Percentiles rank a stretch among this genome's conserved stretches.
Evolutionary conservation across 2,329 filamentous ascomycete species (phyloP).

Genomic region (Pseudogymnoascus sp.): DNA sequence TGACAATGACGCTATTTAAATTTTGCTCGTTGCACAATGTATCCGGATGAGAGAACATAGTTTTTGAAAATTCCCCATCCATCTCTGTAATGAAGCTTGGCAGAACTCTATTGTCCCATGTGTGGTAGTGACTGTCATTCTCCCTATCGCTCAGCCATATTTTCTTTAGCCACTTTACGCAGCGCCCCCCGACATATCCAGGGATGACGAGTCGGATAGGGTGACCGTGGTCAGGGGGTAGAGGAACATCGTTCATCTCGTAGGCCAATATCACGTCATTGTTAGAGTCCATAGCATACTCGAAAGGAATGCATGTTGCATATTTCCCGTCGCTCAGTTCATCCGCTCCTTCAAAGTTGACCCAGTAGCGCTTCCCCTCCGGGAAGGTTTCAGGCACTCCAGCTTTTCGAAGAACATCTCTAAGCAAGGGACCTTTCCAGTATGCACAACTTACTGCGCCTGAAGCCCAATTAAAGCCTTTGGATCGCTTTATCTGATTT

Average conservation of each 20-base stretch:
- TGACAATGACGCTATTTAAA: slow-evolving; percentile 39
- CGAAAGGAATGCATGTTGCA: slow-evolving; percentile 38
- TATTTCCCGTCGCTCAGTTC: slow-evolving; percentile 39
- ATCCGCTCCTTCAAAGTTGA: slow-evolving; percentile 43
- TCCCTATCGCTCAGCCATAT: slow-evolving; percentile 36
- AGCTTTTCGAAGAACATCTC: slow-evolving; percentile 36
- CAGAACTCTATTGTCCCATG: slow-evolving; percentile 41
- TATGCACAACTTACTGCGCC: slow-evolving; percentile 40
- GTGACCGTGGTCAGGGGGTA: slow-evolving; percentile 39
- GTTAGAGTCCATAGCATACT: slow-evolving; percentile 37
- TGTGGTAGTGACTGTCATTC: slow-evolving; percentile 37
- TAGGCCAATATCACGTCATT: slow-evolving; percentile 42
- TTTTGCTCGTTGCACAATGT: slow-evolving; percentile 41
- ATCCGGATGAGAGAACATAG: slow-evolving; percentile 39
- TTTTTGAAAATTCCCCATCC: slow-evolving; percentile 38
- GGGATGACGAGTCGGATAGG: slow-evolving; percentile 35
- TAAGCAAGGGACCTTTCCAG: slow-evolving; percentile 39
- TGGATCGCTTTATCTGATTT: slow-evolving; percentile 36
- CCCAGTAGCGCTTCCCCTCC: slow-evolving; percentile 29
- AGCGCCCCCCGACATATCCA: slow-evolving; percentile 36
- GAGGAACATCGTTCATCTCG: slow-evolving; percentile 36
- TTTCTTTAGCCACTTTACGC: slow-evolving; percentile 39
- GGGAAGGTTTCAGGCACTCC: slow-evolving; percentile 26
- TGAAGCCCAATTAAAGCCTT: slow-evolving; percentile 40
- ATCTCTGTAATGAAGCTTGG: slow-evolving; percentile 40